Evolutionary conservation across 176 grass and related monocot species (phyloP), one percentile per base, ranked within the genome.

Genomic region (Aegilops umbellulata): DNA sequence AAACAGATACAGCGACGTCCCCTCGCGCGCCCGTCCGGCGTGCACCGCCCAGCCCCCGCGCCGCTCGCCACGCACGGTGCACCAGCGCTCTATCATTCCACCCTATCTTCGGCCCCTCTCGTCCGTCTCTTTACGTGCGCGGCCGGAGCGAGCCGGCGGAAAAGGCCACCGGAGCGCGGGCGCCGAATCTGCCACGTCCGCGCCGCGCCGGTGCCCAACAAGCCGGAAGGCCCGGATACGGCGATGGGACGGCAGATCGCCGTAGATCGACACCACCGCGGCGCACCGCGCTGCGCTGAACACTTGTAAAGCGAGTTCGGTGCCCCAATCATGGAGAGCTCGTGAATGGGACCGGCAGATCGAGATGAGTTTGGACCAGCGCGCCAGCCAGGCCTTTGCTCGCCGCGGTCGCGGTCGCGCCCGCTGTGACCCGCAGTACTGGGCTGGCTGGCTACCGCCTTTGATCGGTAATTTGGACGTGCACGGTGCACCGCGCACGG

Each of bases 251-350:
- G 19, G 38, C 26, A 2, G 60, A 26, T 5, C 55, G 3, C n/a
- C 83, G 31, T 32, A 29, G 64, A 35, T 35, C 32, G 6, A 25
- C 1, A 24, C 31, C 82, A 38, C 19, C 82, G 32, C 63, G 26
- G 24, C 31, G 58, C 82, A 38, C 19, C 82, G 32, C 63, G 26
- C 47, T 31, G 58, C 53, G 1, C 8, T 41, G 8, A 11, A 67
- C 82, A 85, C 83, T 16, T 77, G 61, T 77, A 82, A 86, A 90
- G 83, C 5, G 49, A 36, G 72, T 65, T 49, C 46, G 20, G 80
- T 69, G 73, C 77, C 22, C 81, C 19, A 60, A 81, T 89, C 60
- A 70, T 76, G 16, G 8, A 60, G 32, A 82, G 30, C 15, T 24
- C 8, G 66, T 25, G 77, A 65, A 55, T 8, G 49, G 80, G 27